A percentile compares a stretch with the other conserved stretches of the same genome.
These are phyloP conservation scores for Penicillium sp. DNA, from an alignment of 2,329 filamentous ascomycete genomes.

Conservation along the genomic window DNA sequence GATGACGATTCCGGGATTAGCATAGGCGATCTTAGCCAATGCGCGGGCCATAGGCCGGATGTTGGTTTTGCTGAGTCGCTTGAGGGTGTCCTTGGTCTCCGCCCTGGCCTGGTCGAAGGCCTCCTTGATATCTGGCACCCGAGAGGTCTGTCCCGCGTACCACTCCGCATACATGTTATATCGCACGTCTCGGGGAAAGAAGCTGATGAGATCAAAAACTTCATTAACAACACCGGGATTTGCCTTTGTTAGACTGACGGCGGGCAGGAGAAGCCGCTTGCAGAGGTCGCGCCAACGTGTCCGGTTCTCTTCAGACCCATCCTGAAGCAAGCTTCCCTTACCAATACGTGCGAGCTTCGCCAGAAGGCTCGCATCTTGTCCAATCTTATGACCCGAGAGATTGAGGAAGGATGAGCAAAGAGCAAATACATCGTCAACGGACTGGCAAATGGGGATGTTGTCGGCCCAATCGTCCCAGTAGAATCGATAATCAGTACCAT, in stretches of 20 bases:
- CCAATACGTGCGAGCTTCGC: constrained; percentile 86
- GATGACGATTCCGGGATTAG: constrained; percentile 89
- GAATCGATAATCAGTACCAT: constrained; percentile 77
- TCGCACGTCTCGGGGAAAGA: constrained; percentile 72
- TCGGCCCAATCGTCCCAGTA: constrained; percentile 98
- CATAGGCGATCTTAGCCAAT: constrained; percentile 87
- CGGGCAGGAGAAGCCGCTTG: constrained; percentile 79
- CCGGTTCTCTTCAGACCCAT: constrained; percentile 68
- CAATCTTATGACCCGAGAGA: constrained; percentile 83
- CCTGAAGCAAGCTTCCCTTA: constrained; percentile 67
- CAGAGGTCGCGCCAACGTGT: constrained; percentile 82
- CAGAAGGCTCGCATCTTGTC: constrained; percentile 74
- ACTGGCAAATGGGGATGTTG: constrained; percentile 87
- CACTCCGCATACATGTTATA: constrained; percentile 93
- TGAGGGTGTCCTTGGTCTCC: constrained; percentile 82
- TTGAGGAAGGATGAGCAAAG: constrained; percentile 83
- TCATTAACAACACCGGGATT: constrained; percentile 85
- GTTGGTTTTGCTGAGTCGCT: constrained; percentile 85
- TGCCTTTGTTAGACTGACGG: constrained; percentile 78
- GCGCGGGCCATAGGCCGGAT: constrained; percentile 80
- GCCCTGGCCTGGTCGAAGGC: constrained; percentile 74
- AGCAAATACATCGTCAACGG: constrained; percentile 83
- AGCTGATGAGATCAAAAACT: constrained; percentile 77
- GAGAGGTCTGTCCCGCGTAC: constrained; percentile 76
- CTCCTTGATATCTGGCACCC: constrained; percentile 71